Evolutionary conservation across 1,139 yeast species (phyloP).

Genomic region (Sugiyamaella japonica): DNA sequence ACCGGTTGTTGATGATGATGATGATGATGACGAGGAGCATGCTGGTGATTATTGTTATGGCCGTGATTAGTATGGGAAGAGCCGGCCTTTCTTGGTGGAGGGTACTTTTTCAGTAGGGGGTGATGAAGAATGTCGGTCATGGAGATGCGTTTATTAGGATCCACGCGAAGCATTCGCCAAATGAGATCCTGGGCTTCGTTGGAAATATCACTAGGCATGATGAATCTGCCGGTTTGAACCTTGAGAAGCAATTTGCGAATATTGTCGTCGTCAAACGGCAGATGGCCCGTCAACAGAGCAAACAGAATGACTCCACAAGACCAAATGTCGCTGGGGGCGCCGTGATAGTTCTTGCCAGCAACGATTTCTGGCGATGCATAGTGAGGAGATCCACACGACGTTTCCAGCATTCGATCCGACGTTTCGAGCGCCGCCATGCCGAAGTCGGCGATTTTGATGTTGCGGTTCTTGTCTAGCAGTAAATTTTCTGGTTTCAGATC

Average conservation of each 20-base stretch:
- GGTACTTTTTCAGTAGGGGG: slow-evolving; percentile 77
- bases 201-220: slow-evolving; percentile 78
- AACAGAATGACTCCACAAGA: slow-evolving; percentile 95
- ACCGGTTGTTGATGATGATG: slow-evolving; percentile 18
- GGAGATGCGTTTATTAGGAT: slow-evolving; percentile 75
- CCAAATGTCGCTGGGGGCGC: slow-evolving; percentile 98
- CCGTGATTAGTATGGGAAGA: slow-evolving; percentile 24
- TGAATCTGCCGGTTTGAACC: slow-evolving; percentile 85
- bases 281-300: slow-evolving; percentile 89
- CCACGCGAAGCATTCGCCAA: slow-evolving; percentile 73
- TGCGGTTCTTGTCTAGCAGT: slow-evolving; percentile 78
- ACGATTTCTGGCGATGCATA: slow-evolving; percentile 98
- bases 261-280: slow-evolving; percentile 96
- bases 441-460: slow-evolving; percentile 95
- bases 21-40: slow-evolving; percentile 30
- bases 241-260: slow-evolving; percentile 80
- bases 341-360: slow-evolving; percentile 91
- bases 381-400: slow-evolving; percentile 98
- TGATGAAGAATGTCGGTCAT: slow-evolving; percentile 73
- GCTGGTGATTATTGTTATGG: slow-evolving; percentile 13
- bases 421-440: slow-evolving; percentile 99
- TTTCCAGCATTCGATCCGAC: slow-evolving; percentile 77
- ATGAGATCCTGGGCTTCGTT: slow-evolving; percentile 86
- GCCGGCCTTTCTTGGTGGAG: slow-evolving; percentile 35
- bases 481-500: slow-evolving; percentile 95